Evolutionary conservation across 2,329 filamentous ascomycete species (phyloP), one percentile per base, ranked within the genome.

Genomic region (Penicillium janthinellum): DNA sequence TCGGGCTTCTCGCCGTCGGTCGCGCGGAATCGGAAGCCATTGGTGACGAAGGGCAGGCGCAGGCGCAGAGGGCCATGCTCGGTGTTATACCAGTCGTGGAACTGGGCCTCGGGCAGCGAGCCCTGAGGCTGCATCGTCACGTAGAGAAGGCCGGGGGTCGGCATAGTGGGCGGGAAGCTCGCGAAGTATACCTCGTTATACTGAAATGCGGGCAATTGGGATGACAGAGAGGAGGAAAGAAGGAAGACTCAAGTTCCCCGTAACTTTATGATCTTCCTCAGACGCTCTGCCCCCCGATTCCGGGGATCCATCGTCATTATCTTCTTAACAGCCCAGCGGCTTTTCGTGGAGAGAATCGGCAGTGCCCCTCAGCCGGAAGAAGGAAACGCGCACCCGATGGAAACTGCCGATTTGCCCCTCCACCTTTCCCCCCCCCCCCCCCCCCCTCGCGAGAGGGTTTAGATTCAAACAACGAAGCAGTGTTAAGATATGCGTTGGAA

Each of bases 81-180:
- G 76, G 92, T 95, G 80, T 96, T 93, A 81, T 96, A 96, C 90
- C 91, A 94, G 74, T 96, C 91, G 76, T 96, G 90, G 78, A 96
- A 96, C 70, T 90, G 86, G 63, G 85, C 81, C 50, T 83, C 77
- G 57, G 88, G 81, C 68, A 92, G 82, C 66, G 83, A 83, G 58
- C 85, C 81, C 74, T 85, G 83, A 68, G 91, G 91, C 77, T 93
- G 88, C 89, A 96, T 96, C 15, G 90, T 92, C 67, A 96, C 92
- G 74, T 89, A 92, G 71, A 96, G 87, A 70, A 92, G 86, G 60
- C 91, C 91, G 10, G 84, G 84, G 56, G 76, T 80, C 56, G 70
- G 67, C 73, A 75, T 75, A 54, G 49, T 72, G 62, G 48, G 52
- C 51, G 54, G 22, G 22, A 14, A 25, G 41, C 5, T 34, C 34